These are phyloP conservation scores for Saccharomycopsis fermentans DNA, from an alignment of 805 yeast genomes.

Conservation along the genomic window DNA sequence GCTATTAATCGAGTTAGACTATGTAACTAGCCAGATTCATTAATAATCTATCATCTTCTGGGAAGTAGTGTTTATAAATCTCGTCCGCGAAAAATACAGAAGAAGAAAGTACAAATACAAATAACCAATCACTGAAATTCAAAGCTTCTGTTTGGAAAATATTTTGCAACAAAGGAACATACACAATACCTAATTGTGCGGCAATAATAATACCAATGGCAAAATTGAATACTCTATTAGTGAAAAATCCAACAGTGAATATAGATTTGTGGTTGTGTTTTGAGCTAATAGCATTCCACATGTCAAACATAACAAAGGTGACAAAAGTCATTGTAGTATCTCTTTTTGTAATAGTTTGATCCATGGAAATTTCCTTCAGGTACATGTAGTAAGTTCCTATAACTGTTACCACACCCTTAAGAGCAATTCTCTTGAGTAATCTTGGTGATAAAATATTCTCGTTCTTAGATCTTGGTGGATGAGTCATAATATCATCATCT, in stretches of 20 bases:
- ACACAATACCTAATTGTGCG: slow-evolving; percentile 90
- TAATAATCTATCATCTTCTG: neutral
- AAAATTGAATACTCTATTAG: slow-evolving; percentile 82
- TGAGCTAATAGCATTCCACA: slow-evolving; percentile 93
- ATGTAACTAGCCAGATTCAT: neutral
- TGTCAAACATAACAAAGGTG: slow-evolving; percentile 89
- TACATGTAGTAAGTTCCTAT: slow-evolving; percentile 83
- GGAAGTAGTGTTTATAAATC: slow-evolving; percentile 38
- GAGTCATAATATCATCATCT: slow-evolving; percentile 88
- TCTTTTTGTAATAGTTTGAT: slow-evolving; percentile 73
- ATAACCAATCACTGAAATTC: slow-evolving; percentile 54
- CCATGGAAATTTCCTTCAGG: slow-evolving; percentile 71
- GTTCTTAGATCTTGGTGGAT: slow-evolving; percentile 87
- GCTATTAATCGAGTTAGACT: neutral
- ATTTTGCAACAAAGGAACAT: slow-evolving; percentile 84
- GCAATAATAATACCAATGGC: slow-evolving; percentile 82
- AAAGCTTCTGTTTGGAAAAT: slow-evolving; percentile 94
- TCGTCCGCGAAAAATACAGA: slow-evolving; percentile 84
- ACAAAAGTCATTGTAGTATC: slow-evolving; percentile 99
- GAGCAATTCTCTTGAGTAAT: slow-evolving; percentile 60
- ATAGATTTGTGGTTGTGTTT: slow-evolving; percentile 80
- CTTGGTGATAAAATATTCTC: slow-evolving; percentile 80
- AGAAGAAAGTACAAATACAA: slow-evolving; percentile 56
- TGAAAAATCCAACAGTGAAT: slow-evolving; percentile 66
- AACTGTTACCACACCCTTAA: slow-evolving; percentile 44